A percentile compares a stretch with the other conserved stretches of the same genome.
Conservation (phyloP, 1,284 basidiomycete genomes). For the Rhodotorula sp. region DNA sequence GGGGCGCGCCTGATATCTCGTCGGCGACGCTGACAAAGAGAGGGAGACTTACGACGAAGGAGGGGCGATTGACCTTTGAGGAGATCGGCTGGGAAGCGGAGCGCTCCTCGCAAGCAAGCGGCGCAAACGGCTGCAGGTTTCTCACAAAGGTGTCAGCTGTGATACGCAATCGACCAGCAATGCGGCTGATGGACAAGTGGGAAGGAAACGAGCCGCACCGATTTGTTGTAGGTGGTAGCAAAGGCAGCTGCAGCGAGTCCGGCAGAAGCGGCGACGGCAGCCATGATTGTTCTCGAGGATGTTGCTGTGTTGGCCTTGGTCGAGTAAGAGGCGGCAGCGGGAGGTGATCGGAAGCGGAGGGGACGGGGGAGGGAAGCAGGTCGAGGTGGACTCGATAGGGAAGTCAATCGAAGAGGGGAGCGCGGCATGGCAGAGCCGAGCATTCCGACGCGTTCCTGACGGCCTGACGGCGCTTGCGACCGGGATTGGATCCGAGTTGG, state of each 20-base stretch:
- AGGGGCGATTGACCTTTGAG: conserved; percentile 13
- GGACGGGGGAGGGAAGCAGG: neutral
- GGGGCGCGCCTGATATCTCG: too few species aligned
- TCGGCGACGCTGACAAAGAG: neutral
- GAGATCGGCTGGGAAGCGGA: neutral
- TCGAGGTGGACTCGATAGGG: neutral
- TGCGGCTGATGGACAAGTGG: neutral
- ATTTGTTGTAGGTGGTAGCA: conserved; percentile 4
- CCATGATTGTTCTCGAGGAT: neutral
- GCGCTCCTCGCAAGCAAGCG: conserved; percentile 11
- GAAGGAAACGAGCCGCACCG: neutral
- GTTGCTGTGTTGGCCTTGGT: neutral
- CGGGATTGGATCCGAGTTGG: too few species aligned
- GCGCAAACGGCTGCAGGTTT: conserved; percentile 7
- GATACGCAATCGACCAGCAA: too few species aligned
- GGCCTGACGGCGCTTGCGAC: too few species aligned
- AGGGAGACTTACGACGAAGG: conserved; percentile 21
- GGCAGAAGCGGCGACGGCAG: conserved; percentile 7
- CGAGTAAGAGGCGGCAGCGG: neutral
- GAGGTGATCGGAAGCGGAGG: neutral
- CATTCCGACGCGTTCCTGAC: neutral
- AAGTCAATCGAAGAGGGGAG: neutral
- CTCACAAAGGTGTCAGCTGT: neutral
- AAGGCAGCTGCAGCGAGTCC: conserved; percentile 17
- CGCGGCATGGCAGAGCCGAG: neutral